Evolutionary conservation across 1,284 basidiomycete genomes (phyloP), one percentile per base, ranked within the genome.

Genomic region (Austroboletus niveus): DNA sequence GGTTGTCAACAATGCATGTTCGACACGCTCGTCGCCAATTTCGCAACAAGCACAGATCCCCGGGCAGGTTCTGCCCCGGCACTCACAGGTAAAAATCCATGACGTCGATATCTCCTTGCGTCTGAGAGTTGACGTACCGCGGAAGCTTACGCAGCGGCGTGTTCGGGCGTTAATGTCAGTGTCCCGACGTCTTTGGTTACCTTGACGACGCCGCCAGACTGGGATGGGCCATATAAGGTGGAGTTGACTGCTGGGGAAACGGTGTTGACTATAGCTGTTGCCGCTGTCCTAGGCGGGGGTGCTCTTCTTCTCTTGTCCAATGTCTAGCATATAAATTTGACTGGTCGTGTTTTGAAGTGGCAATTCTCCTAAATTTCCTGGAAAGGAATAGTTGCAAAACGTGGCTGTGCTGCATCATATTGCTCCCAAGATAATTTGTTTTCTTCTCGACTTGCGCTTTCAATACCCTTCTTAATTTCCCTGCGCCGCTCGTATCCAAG

Each of bases 1-100:
- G 47, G 56, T 22, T 86, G 85, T 67, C 76, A 89, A 62, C 77
- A 83, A 59, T 88, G 87, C 72, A 77, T 84, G 74, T 82, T 85
- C 62, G 65, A 67, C 42, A 66, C 71, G 50, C 68, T 87, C 35
- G 77, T 89, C 58, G 59, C 62, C 8, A 68, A 66, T 34, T 83
- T 85, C 63, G 64, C 71, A 49, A 70, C 65, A 17, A 70, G 74
- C 45, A 70, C 75, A 24, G 80, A 85, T 63, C 66, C 71, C 30
- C 72, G 73, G 17, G 78, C 77, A 7, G 86, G 86, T n/a, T 81
- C 79, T 20, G 75, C 77, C 47, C 60, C 74, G 14, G 71, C 81
- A 15, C 66, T 88, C 30, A 62, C 61, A 36, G 81, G 85, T 83
- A 24, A 24, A 50, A 52, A 74, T 12, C 40, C 34, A 38, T 15